A percentile compares a stretch with the other conserved stretches of the same genome.
Evolutionary conservation across 2,329 filamentous ascomycete species (phyloP).

Genomic region (Aspergillus sp.): DNA sequence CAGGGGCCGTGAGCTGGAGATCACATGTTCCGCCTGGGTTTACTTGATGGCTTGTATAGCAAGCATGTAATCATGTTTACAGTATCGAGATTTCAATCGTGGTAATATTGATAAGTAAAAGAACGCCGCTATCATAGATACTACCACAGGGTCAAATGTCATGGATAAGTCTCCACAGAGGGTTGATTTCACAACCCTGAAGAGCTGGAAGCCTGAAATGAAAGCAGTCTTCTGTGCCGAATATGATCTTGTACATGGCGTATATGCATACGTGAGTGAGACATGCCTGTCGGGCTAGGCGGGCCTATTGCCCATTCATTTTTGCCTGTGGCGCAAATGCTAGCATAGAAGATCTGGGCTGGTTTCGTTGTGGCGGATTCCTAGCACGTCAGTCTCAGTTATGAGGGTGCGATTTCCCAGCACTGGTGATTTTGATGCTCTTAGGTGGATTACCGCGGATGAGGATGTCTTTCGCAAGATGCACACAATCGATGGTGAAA

Average conservation of each 20-base stretch:
- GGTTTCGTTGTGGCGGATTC: no score
- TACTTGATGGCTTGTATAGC: no score
- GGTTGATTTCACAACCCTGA: slow-evolving; percentile 44
- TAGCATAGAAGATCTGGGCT: no score
- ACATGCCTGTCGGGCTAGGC: slow-evolving; percentile 35
- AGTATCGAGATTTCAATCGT: no score
- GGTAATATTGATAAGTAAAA: no score
- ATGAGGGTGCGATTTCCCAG: neutral
- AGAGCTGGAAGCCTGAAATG: slow-evolving; percentile 42
- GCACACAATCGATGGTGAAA: no score
- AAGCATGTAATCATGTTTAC: no score
- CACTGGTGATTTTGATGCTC: neutral
- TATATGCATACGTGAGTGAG: slow-evolving; percentile 37
- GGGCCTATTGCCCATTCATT: no score
- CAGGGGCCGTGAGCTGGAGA: no score
- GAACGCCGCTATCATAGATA: neutral
- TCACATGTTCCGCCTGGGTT: no score
- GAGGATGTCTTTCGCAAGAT: neutral
- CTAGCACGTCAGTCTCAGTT: no score
- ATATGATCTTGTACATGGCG: slow-evolving; percentile 13
- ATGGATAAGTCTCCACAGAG: slow-evolving; percentile 19
- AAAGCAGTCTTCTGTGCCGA: slow-evolving; percentile 33
- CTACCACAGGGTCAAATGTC: neutral
- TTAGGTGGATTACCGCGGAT: neutral
- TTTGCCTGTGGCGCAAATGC: no score